These are phyloP conservation scores for Neurospora discreta DNA, from an alignment of 495 filamentous ascomycete genomes.

Conservation along the genomic window DNA sequence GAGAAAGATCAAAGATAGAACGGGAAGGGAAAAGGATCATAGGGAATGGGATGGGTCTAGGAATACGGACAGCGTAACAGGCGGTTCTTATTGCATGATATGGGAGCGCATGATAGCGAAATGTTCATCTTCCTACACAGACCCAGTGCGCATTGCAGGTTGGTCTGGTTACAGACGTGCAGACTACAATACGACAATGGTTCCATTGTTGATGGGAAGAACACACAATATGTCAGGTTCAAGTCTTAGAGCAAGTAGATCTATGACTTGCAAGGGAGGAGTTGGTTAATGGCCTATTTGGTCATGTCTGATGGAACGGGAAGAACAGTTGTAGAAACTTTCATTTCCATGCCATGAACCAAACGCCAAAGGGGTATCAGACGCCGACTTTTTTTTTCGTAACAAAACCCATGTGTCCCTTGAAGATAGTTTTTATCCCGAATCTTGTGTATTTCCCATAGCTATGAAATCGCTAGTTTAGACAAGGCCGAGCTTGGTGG, in stretches of 20 bases:
- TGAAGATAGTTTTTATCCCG: not conserved
- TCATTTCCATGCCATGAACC: not conserved
- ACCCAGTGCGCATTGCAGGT: not conserved
- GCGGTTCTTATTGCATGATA: not conserved
- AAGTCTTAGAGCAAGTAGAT: not conserved
- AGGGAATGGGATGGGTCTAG: not conserved
- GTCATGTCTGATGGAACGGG: not conserved
- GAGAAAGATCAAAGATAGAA: not conserved
- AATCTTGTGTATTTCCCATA: not conserved
- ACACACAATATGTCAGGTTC: not conserved
- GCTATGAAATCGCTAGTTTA: conserved; percentile 36
- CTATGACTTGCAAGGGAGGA: not conserved
- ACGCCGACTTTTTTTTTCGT: not conserved
- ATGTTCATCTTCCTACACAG: not conserved
- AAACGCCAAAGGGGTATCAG: not conserved
- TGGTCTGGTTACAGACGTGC: not conserved
- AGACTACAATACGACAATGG: not conserved
- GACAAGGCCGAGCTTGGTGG: conserved; percentile 96
- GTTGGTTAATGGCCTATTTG: not conserved
- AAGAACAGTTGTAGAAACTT: not conserved
- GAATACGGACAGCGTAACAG: not conserved
- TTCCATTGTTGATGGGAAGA: not conserved
- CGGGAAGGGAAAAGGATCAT: not conserved
- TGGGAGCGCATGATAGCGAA: not conserved
- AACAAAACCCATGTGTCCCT: not conserved